These are phyloP conservation scores for Metschnikowia vanudenii DNA, from an alignment of 805 yeast species.

Conservation along the genomic window DNA sequence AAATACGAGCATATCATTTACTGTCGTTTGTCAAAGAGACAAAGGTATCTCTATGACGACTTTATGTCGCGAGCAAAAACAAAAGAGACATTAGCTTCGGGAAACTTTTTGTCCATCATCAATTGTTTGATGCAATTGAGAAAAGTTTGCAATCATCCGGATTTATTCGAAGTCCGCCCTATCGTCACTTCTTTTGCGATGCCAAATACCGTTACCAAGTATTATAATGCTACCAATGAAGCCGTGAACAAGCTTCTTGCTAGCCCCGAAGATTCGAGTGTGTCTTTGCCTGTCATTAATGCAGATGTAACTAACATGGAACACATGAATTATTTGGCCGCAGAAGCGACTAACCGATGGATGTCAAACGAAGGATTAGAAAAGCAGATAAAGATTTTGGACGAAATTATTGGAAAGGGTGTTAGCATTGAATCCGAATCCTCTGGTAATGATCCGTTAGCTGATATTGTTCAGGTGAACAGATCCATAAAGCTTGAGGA, in stretches of 20 bases:
- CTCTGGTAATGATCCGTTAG: conserved; percentile 12
- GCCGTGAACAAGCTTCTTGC: conserved; percentile 22
- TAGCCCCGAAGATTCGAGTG: conserved; percentile 14
- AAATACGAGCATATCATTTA: conserved; percentile 93
- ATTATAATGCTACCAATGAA: conserved; percentile 37
- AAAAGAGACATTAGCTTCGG: conserved; percentile 87
- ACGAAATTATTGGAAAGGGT: conserved; percentile 34
- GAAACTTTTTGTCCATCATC: conserved; percentile 90
- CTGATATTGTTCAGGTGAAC: conserved; percentile 56
- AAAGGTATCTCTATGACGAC: conserved; percentile 88
- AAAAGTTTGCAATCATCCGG: conserved; percentile 96
- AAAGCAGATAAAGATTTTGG: conserved; percentile 44
- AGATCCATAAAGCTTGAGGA: conserved; percentile 52
- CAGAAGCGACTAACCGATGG: conserved; percentile 42
- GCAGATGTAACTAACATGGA: conserved; percentile 53
- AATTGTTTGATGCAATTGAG: conserved; percentile 97
- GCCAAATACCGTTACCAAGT: conserved; percentile 57
- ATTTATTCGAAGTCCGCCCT: conserved; percentile 93
- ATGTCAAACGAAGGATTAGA: conserved; percentile 49
- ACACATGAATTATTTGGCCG: conserved; percentile 43
- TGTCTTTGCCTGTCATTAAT: conserved; percentile 60
- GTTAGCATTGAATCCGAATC: background rate
- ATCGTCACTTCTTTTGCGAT: conserved; percentile 86
- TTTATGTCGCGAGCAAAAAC: conserved; percentile 97
- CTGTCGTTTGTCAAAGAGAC: conserved; percentile 90